A percentile compares a stretch with the other conserved stretches of the same genome.
These are phyloP conservation scores for Citeromyces siamensis DNA, from an alignment of 1,139 yeast species.

Conservation along the genomic window DNA sequence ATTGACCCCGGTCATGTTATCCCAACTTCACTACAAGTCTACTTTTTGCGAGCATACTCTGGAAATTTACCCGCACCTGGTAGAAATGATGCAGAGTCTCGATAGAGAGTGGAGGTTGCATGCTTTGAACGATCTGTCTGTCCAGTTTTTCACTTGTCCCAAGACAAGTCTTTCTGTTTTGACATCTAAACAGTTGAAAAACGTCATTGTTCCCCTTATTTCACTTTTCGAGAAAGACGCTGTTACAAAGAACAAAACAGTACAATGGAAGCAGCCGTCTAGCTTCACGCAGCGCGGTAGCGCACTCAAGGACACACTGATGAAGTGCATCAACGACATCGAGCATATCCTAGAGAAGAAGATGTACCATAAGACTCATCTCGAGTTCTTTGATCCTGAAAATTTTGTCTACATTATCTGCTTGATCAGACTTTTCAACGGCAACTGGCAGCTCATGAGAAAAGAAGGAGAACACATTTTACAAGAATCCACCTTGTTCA, in stretches of 20 bases:
- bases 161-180: slow-evolving; percentile 34
- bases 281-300: neutral
- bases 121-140: slow-evolving; percentile 37
- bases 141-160: slow-evolving; percentile 59
- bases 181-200: slow-evolving; percentile 23
- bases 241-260: neutral
- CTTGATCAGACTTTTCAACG: slow-evolving; percentile 40
- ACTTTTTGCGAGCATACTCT: slow-evolving; percentile 39
- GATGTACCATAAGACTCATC: slow-evolving; percentile 5
- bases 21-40: slow-evolving; percentile 31
- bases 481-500: slow-evolving; percentile 36
- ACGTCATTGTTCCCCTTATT: slow-evolving; percentile 34
- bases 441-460: slow-evolving; percentile 39
- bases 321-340: slow-evolving; percentile 6
- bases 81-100: slow-evolving; percentile 30
- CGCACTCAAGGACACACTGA: neutral
- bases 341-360: slow-evolving; percentile 6
- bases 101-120: slow-evolving; percentile 61
- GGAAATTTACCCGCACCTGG: slow-evolving; percentile 40
- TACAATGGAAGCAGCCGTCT: slow-evolving; percentile 4
- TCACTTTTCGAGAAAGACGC: slow-evolving; percentile 27
- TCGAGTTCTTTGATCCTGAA: slow-evolving; percentile 16
- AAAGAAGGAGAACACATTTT: slow-evolving; percentile 62
- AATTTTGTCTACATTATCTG: slow-evolving; percentile 27
- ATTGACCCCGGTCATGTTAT: slow-evolving; percentile 40